Percentiles rank a stretch among this genome's conserved stretches.
Conservation (phyloP, 1,284 basidiomycete genomes). For the Leucoagaricus sp. region DNA sequence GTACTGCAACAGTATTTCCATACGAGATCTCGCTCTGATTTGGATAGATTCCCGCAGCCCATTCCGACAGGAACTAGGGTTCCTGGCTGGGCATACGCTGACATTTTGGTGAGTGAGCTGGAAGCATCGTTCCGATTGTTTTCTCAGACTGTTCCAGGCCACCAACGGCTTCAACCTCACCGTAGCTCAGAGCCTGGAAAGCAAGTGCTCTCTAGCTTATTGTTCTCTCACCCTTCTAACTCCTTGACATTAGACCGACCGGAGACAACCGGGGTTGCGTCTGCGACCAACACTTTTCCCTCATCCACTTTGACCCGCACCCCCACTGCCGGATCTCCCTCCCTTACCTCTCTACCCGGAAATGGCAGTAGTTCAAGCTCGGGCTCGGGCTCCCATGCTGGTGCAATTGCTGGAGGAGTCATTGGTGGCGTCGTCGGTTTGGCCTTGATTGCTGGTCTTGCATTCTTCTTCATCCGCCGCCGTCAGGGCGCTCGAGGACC, state of each 20-base stretch:
- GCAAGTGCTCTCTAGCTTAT: slow-evolving; percentile 14
- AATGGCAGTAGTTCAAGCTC: neutral
- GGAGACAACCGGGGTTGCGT: slow-evolving; percentile 28
- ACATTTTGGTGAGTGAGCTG: slow-evolving; percentile 30
- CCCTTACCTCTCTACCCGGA: neutral
- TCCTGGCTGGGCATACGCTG: slow-evolving; percentile 40
- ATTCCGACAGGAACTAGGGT: slow-evolving; percentile 37
- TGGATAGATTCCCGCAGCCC: slow-evolving; percentile 26
- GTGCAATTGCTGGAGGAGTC: slow-evolving; percentile 47
- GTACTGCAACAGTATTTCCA: slow-evolving; percentile 14
- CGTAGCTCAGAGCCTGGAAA: slow-evolving; percentile 22
- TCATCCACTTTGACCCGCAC: slow-evolving; percentile 2
- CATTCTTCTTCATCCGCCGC: slow-evolving; percentile 38
- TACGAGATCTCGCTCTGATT: neutral
- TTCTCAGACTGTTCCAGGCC: slow-evolving; percentile 17
- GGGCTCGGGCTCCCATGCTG: slow-evolving; percentile 23
- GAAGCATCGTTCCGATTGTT: neutral
- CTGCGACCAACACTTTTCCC: slow-evolving; percentile 18
- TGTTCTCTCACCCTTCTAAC: neutral
- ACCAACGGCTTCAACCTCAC: slow-evolving; percentile 30
- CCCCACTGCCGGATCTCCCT: slow-evolving; percentile 3
- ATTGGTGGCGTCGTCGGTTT: slow-evolving; percentile 40
- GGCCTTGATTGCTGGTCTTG: slow-evolving; percentile 32
- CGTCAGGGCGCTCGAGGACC: slow-evolving; percentile 19
- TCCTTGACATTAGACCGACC: slow-evolving; percentile 22